A percentile compares a stretch with the other conserved stretches of the same genome.
Evolutionary conservation across 169 alveolate species (phyloP).

Genomic region (Cryptosporidium andersoni): DNA sequence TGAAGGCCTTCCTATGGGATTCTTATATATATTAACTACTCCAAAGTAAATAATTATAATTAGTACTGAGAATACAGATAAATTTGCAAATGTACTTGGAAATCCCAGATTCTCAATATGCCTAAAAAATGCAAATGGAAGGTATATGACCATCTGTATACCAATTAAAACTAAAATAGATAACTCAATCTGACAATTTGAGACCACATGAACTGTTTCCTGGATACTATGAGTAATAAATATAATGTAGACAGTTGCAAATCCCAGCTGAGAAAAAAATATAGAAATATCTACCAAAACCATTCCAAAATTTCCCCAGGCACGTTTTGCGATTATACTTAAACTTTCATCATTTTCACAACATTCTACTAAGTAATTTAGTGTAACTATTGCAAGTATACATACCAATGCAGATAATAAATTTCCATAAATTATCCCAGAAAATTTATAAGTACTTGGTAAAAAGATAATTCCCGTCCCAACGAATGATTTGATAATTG

Average conservation of each 20-base stretch:
- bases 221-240: conserved; percentile 47
- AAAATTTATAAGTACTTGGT: conserved; percentile 37
- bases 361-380: conserved; percentile 33
- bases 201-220: conserved; percentile 27
- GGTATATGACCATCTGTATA: conserved; percentile 47
- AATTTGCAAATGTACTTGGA: conserved; percentile 43
- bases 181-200: conserved; percentile 57
- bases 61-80: conserved; percentile 59
- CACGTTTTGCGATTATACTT: conserved; percentile 24
- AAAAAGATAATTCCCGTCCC: conserved; percentile 66
- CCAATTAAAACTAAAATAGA: conserved; percentile 44
- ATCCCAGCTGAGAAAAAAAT: conserved; percentile 65
- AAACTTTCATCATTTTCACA: conserved; percentile 28
- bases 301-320: conserved; percentile 62
- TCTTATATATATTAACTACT: not conserved
- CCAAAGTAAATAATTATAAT: conserved; percentile 35
- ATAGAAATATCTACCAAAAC: conserved; percentile 32
- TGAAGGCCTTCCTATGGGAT: conserved; percentile 43
- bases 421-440: conserved; percentile 63
- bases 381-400: conserved; percentile 30
- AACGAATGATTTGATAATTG: conserved; percentile 40
- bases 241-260: conserved; percentile 49
- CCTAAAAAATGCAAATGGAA: conserved; percentile 49
- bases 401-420: conserved; percentile 51
- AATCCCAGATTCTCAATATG: conserved; percentile 51